phyloP scores from a whole-genome alignment of 2,329 filamentous ascomycete species.

The Aspergillus pseudonomiae region DNA sequence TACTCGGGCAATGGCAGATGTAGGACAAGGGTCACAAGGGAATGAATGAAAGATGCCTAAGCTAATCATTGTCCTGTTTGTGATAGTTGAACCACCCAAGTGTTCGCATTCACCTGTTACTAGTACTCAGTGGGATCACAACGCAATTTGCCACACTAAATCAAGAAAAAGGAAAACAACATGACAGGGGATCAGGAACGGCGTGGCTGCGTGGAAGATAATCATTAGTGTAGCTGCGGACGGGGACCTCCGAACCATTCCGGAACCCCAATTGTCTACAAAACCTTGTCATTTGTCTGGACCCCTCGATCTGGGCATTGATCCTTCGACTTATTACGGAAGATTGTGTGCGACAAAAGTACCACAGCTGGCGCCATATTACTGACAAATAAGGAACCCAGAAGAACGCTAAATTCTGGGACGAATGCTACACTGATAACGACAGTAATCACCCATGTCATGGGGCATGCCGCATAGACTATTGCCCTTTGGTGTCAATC shows the following conservation, averaged over 20 bases:
- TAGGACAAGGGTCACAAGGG: not conserved
- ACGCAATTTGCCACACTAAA: not conserved
- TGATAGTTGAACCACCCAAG: not conserved
- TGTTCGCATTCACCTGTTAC: not conserved
- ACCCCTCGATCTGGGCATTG: not conserved
- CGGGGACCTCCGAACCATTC: not conserved
- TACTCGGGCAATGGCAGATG: not conserved
- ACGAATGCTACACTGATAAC: not conserved
- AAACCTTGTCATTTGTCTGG: not conserved
- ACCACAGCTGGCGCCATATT: not conserved
- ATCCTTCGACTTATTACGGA: no score
- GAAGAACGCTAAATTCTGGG: no score
- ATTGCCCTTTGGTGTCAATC: not conserved
- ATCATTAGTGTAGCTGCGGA: not conserved
- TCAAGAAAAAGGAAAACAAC: constrained; percentile 1
- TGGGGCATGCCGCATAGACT: not conserved
- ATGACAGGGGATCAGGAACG: constrained; percentile 1
- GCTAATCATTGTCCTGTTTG: not conserved
- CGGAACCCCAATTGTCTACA: not conserved
- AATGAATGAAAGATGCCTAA: not conserved
- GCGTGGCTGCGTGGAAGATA: not conserved
- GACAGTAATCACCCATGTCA: not conserved
- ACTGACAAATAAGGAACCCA: not conserved
- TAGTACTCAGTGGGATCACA: not conserved
- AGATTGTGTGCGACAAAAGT: not conserved